These are phyloP conservation scores for Zymoseptoria crescenta DNA, from an alignment of 2,329 filamentous ascomycete genomes.

Conservation along the genomic window DNA sequence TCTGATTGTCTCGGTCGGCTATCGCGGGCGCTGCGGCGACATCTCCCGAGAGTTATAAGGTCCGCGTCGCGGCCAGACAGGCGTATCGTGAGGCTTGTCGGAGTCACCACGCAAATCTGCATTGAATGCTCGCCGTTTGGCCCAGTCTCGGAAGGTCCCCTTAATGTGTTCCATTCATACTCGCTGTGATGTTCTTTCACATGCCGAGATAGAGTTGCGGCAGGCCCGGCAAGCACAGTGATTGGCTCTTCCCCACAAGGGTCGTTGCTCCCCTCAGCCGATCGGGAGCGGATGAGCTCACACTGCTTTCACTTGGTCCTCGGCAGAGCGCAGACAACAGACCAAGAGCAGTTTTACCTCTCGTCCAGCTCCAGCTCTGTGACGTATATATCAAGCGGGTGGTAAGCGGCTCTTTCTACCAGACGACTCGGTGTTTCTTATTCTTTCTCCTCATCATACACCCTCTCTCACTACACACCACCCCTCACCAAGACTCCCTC, in stretches of 20 bases:
- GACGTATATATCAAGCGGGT: constrained; percentile 18
- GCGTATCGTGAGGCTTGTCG: not conserved
- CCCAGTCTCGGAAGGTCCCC: constrained; percentile 1
- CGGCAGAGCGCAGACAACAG: not conserved
- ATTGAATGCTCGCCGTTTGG: not conserved
- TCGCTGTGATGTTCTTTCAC: constrained; percentile 4
- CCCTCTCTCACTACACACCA: constrained; percentile 2
- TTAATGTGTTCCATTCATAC: constrained; percentile 1
- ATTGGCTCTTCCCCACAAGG: constrained; percentile 1
- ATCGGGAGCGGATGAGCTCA: constrained; percentile 2
- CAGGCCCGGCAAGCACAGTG: not conserved
- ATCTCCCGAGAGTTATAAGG: not conserved
- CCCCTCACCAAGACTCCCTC: not conserved
- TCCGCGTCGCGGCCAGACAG: not conserved
- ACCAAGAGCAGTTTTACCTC: not conserved
- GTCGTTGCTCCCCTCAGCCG: constrained; percentile 4
- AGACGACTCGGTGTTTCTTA: constrained; percentile 3
- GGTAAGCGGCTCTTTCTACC: constrained; percentile 3
- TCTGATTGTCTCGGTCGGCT: constrained; percentile 8
- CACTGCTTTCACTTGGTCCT: constrained; percentile 7
- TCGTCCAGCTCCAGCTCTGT: constrained; percentile 8
- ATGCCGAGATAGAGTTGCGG: constrained; percentile 2
- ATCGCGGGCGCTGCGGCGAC: constrained; percentile 10
- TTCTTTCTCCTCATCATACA: not conserved
- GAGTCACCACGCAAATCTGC: constrained; percentile 5